Conservation (phyloP, 768 basidiomycete genomes). For the Royoungia palumana region DNA sequence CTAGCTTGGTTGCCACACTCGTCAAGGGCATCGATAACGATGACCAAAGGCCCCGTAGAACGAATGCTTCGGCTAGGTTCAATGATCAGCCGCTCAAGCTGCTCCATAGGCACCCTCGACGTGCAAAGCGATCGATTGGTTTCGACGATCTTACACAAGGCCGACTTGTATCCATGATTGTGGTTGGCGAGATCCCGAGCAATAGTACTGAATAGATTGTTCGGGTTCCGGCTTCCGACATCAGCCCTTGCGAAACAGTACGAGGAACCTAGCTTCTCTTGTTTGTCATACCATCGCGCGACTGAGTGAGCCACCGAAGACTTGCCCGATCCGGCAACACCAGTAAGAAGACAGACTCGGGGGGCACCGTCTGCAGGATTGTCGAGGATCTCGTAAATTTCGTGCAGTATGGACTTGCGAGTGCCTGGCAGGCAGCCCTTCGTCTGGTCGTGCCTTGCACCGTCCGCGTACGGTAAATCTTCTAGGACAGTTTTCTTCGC, state of each 20-base stretch:
- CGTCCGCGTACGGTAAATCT: constrained; percentile 4
- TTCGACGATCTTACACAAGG: constrained; percentile 4
- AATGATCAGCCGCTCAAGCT: constrained; percentile 24
- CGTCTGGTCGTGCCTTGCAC: constrained; percentile 6
- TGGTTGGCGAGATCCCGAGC: constrained; percentile 19
- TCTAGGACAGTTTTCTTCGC: not conserved
- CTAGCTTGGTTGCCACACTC: too few species aligned
- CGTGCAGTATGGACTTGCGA: not conserved
- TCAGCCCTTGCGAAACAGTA: too few species aligned
- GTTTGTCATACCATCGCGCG: too few species aligned
- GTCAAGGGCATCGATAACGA: constrained; percentile 31
- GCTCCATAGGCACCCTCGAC: constrained; percentile 1
- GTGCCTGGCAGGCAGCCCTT: constrained; percentile 4
- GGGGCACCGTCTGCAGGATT: not conserved
- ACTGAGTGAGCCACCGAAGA: too few species aligned
- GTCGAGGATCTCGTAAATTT: not conserved
- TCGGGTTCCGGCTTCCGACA: too few species aligned
- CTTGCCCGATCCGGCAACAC: constrained; percentile 8
- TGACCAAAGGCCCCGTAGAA: constrained; percentile 21
- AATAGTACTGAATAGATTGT: too few species aligned
- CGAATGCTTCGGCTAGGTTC: constrained; percentile 8
- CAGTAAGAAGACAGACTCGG: constrained; percentile 17
- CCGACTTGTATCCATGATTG: constrained; percentile 11
- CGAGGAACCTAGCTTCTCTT: too few species aligned
- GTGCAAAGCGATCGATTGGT: constrained; percentile 2